Conservation (phyloP, 768 basidiomycete species). For the Serpula lacrymans region DNA sequence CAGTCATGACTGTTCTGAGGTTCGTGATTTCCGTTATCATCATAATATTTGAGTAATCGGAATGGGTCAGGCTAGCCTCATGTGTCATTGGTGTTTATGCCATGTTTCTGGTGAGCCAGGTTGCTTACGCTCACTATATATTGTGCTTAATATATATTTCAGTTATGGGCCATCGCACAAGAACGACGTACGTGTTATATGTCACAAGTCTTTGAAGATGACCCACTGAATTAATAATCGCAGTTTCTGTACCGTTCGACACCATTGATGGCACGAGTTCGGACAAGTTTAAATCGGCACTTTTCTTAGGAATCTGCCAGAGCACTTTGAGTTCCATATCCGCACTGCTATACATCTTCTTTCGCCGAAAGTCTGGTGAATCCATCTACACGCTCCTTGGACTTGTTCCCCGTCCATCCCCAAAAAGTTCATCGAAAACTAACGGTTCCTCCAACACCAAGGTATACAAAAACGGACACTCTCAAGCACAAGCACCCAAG, state of each 20-base stretch:
- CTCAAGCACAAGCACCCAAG: constrained; percentile 23
- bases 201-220: not conserved
- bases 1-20: constrained; percentile 29
- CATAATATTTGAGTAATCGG: not conserved
- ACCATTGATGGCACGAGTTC: constrained; percentile 58
- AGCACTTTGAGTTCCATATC: constrained; percentile 74
- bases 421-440: constrained; percentile 9
- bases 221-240: not conserved
- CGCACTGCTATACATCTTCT: constrained; percentile 70
- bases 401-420: constrained; percentile 34
- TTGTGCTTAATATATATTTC: constrained; percentile 7
- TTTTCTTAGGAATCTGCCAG: constrained; percentile 85
- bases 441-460: constrained; percentile 31
- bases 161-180: constrained; percentile 93
- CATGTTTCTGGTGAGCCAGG: constrained; percentile 77
- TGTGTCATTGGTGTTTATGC: constrained; percentile 90
- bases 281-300: constrained; percentile 79
- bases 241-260: constrained; percentile 84
- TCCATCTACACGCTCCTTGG: constrained; percentile 60
- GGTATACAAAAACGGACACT: constrained; percentile 32
- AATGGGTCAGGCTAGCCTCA: constrained; percentile 50
- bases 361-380: constrained; percentile 53
- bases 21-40: constrained; percentile 3
- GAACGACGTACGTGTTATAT: constrained; percentile 67
- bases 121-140: not conserved